These are phyloP conservation scores for Podaxis sp. DNA, from an alignment of 768 basidiomycete species.

Conservation along the genomic window DNA sequence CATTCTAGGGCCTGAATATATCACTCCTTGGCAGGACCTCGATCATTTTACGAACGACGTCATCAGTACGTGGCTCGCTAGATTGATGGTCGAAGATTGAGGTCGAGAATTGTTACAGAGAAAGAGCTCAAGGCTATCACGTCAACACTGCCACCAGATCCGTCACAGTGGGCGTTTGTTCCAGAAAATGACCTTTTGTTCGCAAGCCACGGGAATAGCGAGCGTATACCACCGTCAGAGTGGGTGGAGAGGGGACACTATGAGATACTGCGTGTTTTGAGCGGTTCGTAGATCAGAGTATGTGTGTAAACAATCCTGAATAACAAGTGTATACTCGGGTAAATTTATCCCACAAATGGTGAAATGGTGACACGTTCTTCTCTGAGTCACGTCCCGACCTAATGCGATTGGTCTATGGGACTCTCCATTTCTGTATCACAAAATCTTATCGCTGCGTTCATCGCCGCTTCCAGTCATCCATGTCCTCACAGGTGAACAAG, in stretches of 20 bases:
- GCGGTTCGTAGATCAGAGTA: conserved; percentile 13
- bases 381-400: conserved; percentile 23
- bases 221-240: conserved; percentile 50
- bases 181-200: conserved; percentile 60
- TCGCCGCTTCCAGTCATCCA: conserved; percentile 30
- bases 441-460: conserved; percentile 30
- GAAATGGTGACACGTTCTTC: conserved; percentile 9
- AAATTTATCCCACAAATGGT: too few relatives aligned
- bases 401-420: conserved; percentile 28
- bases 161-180: conserved; percentile 59
- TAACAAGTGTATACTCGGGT: not conserved
- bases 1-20: not conserved
- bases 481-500: conserved; percentile 63
- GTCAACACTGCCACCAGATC: conserved; percentile 58
- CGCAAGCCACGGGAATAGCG: conserved; percentile 30
- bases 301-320: not conserved
- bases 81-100: not conserved
- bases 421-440: conserved; percentile 24
- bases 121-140: conserved; percentile 66
- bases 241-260: conserved; percentile 54
- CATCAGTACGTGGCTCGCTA: conserved; percentile 46
- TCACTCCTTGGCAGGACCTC: conserved; percentile 42
- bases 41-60: conserved; percentile 75
- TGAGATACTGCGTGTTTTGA: conserved; percentile 44
- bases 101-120: conserved; percentile 25